Evolutionary conservation across 208 protist species (phyloP).

Genomic region (Willaertia magna): DNA sequence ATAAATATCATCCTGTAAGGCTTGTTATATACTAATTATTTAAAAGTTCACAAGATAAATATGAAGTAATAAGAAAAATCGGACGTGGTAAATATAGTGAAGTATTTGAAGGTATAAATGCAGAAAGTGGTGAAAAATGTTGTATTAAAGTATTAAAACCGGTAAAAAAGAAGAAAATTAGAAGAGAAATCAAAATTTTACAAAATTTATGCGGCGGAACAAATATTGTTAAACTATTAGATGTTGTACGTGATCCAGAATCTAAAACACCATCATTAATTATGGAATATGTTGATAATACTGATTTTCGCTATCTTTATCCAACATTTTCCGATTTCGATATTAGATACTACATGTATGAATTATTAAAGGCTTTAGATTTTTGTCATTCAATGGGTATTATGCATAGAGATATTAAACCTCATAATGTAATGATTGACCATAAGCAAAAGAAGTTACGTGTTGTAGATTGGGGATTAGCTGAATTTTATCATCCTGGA

Average conservation of each 20-base stretch:
- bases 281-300: slow-evolving; percentile 96
- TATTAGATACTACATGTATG: slow-evolving; percentile 95
- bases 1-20: too few relatives aligned
- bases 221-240: slow-evolving; percentile 94
- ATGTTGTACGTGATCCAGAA: slow-evolving; percentile 85
- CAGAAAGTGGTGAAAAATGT: slow-evolving; percentile 63
- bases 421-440: slow-evolving; percentile 98
- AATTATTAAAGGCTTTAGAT: slow-evolving; percentile 84
- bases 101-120: slow-evolving; percentile 91
- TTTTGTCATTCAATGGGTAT: slow-evolving; percentile 94
- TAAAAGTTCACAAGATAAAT: slow-evolving; percentile 75
- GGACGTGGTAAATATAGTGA: slow-evolving; percentile 97
- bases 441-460: slow-evolving; percentile 78
- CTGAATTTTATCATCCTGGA: slow-evolving; percentile 96
- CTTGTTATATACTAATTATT: too few relatives aligned
- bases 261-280: slow-evolving; percentile 90
- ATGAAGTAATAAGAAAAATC: slow-evolving; percentile 87
- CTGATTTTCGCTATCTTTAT: slow-evolving; percentile 86
- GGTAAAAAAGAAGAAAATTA: slow-evolving; percentile 97
- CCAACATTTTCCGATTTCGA: slow-evolving; percentile 89
- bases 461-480: slow-evolving; percentile 95
- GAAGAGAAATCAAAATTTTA: slow-evolving; percentile 95
- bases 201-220: slow-evolving; percentile 91
- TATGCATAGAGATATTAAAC: slow-evolving; percentile 95
- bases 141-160: slow-evolving; percentile 97